phyloP scores from a whole-genome alignment of 768 basidiomycete species.

The Coprinopsis marcescibilis region DNA sequence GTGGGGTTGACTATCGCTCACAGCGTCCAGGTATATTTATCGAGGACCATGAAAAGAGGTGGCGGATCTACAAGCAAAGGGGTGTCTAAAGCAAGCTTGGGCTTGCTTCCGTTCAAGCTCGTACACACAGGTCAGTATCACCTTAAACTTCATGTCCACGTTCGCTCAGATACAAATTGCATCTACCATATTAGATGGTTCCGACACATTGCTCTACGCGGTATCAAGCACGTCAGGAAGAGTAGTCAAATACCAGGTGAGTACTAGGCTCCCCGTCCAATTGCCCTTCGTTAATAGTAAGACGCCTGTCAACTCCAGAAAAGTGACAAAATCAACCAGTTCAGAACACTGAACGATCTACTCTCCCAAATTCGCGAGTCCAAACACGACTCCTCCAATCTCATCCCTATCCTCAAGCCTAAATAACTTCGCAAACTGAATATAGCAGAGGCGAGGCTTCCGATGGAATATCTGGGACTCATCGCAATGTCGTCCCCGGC shows the following conservation, averaged over 20 bases:
- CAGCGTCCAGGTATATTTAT: constrained; percentile 15
- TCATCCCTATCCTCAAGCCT: too few species aligned
- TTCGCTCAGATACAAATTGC: not conserved
- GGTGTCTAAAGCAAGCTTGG: constrained; percentile 22
- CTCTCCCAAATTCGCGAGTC: not conserved
- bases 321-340: constrained; percentile 2
- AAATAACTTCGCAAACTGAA: too few species aligned
- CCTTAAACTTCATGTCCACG: constrained; percentile 2
- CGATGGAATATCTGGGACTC: too few species aligned
- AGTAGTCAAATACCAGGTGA: constrained; percentile 67
- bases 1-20: constrained; percentile 65
- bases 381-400: too few species aligned
- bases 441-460: too few species aligned
- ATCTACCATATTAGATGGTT: not conserved
- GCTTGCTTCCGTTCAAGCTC: constrained; percentile 49
- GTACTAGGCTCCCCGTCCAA: constrained; percentile 10
- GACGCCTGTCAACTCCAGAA: not conserved
- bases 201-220: constrained; percentile 69
- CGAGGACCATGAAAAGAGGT: not conserved
- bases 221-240: constrained; percentile 74
- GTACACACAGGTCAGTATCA: constrained; percentile 24
- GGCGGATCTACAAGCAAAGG: constrained; percentile 10
- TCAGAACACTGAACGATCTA: not conserved
- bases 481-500: too few species aligned
- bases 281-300: not conserved